Base-by-base conservation (phyloP, 345 rosid species). In the Acer saccharum region DNA sequence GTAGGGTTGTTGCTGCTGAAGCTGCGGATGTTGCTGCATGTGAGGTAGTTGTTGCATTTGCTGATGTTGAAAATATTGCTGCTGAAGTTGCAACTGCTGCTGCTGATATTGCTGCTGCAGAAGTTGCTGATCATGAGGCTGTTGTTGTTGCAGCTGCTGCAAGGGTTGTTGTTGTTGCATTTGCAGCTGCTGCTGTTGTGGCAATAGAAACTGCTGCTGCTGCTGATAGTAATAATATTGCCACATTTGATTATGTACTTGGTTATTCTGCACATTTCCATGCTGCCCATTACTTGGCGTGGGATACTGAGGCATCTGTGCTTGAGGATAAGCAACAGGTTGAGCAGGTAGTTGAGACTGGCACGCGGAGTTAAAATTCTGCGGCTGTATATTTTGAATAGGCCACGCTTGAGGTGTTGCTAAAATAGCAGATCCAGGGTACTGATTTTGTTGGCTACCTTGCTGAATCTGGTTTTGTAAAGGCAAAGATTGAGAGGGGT, bases 211-310 rank as follows among this genome's bases (percentile, higher is more conserved):
- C 72, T 79, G 81, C 65, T 90, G 91, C 70, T 90, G 46, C 11
- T 8, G 91, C 69, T 90, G 87, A 82, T 87, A 87, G 82, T 87
- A 91, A 82, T 91, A 94, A 55, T 92, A 86, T 76, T 93, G 98
- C 94, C 93, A 93, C 90, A 85, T 87, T 70, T 91, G 93, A 79
- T 87, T 84, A 84, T 93, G 87, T 46, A 89, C 90, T 80, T 85
- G 84, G 65, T 72, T 84, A 81, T 83, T 84, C 83, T 86, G 90
- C 80, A 79, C 50, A 76, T 79, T 81, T 55, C 79, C 87, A 16
- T 77, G 79, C 77, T 86, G 92, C 80, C 80, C 88, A 71, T 63
- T 84, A 73, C 84, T 81, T 79, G 86, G 94, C 46, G 76, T 48
- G 29, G 89, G 76, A 82, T 85, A 29, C 71, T 83, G 91, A 62